Conservation (phyloP, 257 asterid species). For the Schizonepeta tenuifolia region DNA sequence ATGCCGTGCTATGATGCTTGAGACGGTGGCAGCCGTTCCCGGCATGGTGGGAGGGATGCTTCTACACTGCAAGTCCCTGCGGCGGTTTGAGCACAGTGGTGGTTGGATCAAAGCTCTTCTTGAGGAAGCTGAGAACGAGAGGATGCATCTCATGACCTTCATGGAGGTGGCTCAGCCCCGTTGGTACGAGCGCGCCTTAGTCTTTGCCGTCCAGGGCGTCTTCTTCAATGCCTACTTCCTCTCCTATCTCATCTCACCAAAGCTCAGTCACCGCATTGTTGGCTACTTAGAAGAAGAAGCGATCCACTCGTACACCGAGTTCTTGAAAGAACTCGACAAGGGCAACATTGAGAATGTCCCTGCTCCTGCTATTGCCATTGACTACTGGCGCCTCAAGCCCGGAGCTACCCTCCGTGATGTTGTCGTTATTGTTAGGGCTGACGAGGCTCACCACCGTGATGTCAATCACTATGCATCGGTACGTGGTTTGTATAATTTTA, state of each 20-base stretch:
- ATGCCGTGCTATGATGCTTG: conserved; percentile 39
- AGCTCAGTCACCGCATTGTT: conserved; percentile 68
- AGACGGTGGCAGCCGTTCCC: conserved; percentile 35
- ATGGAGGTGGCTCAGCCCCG: conserved; percentile 32
- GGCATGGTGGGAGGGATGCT: conserved; percentile 39
- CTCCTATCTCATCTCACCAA: conserved; percentile 60
- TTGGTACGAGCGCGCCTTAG: conserved; percentile 34
- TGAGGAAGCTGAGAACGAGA: conserved; percentile 33
- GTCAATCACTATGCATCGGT: conserved; percentile 94
- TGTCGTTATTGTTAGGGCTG: conserved; percentile 74
- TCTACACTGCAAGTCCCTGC: conserved; percentile 33
- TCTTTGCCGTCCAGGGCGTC: conserved; percentile 69
- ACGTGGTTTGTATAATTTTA: neutral
- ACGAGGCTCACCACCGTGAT: conserved; percentile 97
- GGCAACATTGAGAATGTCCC: conserved; percentile 81
- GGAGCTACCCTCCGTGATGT: conserved; percentile 80
- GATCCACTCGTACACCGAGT: conserved; percentile 33
- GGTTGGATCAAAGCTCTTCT: conserved; percentile 37
- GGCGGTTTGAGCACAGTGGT: conserved; percentile 34
- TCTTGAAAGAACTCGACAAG: conserved; percentile 49
- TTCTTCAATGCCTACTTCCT: conserved; percentile 80
- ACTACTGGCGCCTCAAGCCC: conserved; percentile 75
- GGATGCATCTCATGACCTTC: conserved; percentile 37
- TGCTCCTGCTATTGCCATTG: conserved; percentile 91
- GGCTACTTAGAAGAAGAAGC: conserved; percentile 57